These are phyloP conservation scores for Fraxinus velutina DNA, from an alignment of 305 asterid genomes.

Conservation along the genomic window DNA sequence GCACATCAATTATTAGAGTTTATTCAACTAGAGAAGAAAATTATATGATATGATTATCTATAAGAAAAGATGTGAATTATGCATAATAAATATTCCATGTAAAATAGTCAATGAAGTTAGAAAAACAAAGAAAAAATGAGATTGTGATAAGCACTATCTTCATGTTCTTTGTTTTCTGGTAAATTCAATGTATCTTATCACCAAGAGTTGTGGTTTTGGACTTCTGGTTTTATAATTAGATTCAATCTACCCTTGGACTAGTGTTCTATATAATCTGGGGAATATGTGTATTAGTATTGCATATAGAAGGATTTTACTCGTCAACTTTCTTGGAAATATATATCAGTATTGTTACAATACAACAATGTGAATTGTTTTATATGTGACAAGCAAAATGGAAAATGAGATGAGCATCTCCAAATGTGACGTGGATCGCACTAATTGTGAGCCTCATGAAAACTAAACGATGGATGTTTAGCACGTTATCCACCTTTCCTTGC, in stretches of 20 bases:
- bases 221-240: background rate
- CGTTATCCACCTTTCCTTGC: background rate
- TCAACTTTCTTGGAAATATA: background rate
- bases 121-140: background rate
- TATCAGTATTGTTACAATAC: background rate
- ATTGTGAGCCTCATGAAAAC: background rate
- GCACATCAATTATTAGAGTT: background rate
- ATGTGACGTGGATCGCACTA: background rate
- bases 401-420: background rate
- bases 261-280: background rate
- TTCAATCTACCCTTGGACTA: background rate
- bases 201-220: background rate
- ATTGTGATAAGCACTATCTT: conserved; percentile 26
- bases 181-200: conserved; percentile 8
- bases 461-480: background rate
- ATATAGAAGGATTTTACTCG: background rate
- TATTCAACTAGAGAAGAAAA: background rate
- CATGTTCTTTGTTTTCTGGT: background rate
- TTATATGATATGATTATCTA: background rate
- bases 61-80: background rate
- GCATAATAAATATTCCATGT: background rate
- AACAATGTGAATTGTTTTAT: background rate
- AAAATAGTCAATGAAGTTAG: conserved; percentile 9
- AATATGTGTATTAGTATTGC: background rate
- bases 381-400: background rate